Conservation (phyloP, 1,139 yeast species). For the Pichia sorboxylosa region DNA sequence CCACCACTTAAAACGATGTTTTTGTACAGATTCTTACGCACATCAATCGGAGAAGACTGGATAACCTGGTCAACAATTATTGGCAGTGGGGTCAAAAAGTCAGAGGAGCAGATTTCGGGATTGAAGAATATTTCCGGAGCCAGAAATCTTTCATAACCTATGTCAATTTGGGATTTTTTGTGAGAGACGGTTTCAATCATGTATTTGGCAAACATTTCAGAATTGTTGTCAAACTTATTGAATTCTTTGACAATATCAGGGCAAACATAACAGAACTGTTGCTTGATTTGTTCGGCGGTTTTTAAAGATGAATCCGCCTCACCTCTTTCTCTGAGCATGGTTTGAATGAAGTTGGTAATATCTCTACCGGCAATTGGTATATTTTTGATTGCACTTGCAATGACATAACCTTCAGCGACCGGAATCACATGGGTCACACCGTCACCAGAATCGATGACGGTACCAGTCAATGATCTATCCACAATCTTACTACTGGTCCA, state of each 20-base stretch:
- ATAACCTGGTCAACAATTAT: constrained; percentile 89
- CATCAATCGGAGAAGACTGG: constrained; percentile 94
- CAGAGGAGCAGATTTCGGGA: constrained; percentile 94
- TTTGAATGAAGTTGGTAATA: constrained; percentile 86
- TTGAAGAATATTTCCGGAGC: constrained; percentile 98
- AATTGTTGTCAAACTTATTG: constrained; percentile 85
- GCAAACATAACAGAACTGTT: constrained; percentile 91
- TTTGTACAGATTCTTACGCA: constrained; percentile 88
- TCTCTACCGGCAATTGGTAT: constrained; percentile 99
- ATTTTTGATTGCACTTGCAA: constrained; percentile 92
- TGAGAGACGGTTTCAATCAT: constrained; percentile 75
- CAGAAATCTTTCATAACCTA: constrained; percentile 92
- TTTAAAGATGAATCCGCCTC: constrained; percentile 87
- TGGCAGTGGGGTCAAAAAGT: constrained; percentile 91
- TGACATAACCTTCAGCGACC: constrained; percentile 97
- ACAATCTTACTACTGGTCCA: constrained; percentile 96
- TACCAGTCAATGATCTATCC: constrained; percentile 93
- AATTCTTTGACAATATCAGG: constrained; percentile 97
- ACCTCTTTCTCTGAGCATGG: constrained; percentile 89
- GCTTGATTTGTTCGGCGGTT: constrained; percentile 94
- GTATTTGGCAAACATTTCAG: constrained; percentile 88
- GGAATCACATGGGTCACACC: constrained; percentile 98
- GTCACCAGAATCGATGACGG: constrained; percentile 92
- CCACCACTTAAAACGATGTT: constrained; percentile 97
- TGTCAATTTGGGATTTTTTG: constrained; percentile 66